Evolutionary conservation across 179 eudicot species (phyloP).

Genomic region (Actinidia arguta): DNA sequence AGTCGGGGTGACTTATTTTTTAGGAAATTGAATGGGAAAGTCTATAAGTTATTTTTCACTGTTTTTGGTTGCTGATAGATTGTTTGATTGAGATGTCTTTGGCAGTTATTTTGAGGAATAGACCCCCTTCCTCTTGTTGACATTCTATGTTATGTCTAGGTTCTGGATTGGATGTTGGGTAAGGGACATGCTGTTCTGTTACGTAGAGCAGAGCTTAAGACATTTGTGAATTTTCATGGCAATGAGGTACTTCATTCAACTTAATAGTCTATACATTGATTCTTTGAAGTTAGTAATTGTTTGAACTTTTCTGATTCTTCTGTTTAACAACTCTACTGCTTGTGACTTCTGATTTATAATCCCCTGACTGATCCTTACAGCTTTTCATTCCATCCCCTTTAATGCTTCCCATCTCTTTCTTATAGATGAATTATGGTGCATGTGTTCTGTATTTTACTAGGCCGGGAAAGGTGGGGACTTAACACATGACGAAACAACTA

Average conservation of each 20-base stretch:
- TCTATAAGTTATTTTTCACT: too few relatives aligned
- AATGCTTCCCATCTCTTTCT: not conserved
- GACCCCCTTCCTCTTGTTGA: not conserved
- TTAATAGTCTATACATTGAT: not conserved
- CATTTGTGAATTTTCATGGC: slow-evolving; percentile 93
- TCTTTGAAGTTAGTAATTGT: not conserved
- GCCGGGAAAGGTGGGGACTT: slow-evolving; percentile 99
- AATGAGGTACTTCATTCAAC: slow-evolving; percentile 67
- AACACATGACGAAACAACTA: slow-evolving; percentile 97
- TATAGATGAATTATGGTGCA: not conserved
- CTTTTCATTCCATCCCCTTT: not conserved
- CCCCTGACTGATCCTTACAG: too few relatives aligned
- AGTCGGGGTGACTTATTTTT: not conserved
- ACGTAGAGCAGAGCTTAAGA: slow-evolving; percentile 95
- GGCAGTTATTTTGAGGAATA: not conserved
- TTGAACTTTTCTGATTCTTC: slow-evolving; percentile 3
- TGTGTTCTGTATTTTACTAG: slow-evolving; percentile 35
- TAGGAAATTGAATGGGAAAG: slow-evolving; percentile 11
- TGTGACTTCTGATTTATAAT: too few relatives aligned
- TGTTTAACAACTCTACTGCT: not conserved
- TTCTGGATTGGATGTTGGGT: slow-evolving; percentile 97
- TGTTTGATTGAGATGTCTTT: not conserved
- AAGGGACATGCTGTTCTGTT: slow-evolving; percentile 87
- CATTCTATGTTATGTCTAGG: slow-evolving; percentile 40
- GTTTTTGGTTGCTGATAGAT: not conserved